phyloP scores from a whole-genome alignment of 331 rosid genomes.

The Pyracantha coccinea region DNA sequence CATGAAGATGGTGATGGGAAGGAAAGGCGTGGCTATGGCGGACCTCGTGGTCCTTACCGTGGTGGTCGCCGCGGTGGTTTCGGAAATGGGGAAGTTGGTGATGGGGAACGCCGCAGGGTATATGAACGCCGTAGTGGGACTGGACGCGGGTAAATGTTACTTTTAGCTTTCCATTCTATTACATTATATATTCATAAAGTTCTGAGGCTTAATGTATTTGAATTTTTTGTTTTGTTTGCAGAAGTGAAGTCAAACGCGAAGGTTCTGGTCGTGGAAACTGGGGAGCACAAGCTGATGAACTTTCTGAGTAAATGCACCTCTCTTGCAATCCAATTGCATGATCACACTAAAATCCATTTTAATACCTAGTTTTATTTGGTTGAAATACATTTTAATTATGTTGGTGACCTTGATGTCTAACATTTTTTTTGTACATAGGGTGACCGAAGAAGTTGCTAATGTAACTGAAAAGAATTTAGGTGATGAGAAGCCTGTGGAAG shows the following conservation, averaged over 20 bases:
- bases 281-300: slow-evolving; percentile 74
- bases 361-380: neutral
- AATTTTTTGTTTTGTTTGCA: slow-evolving; percentile 19
- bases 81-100: slow-evolving; percentile 65
- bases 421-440: slow-evolving; percentile 26
- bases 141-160: slow-evolving; percentile 59
- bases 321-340: neutral
- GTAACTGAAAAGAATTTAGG: slow-evolving; percentile 57
- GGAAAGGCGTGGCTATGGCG: slow-evolving; percentile 64
- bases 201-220: neutral
- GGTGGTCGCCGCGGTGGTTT: slow-evolving; percentile 77
- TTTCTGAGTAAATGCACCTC: slow-evolving; percentile 41
- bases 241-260: slow-evolving; percentile 69
- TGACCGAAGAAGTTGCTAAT: slow-evolving; percentile 48
- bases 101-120: slow-evolving; percentile 63
- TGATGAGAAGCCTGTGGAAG: slow-evolving; percentile 73
- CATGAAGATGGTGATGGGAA: slow-evolving; percentile 62
- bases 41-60: slow-evolving; percentile 62
- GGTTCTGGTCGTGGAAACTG: slow-evolving; percentile 96
- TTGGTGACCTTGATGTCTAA: neutral
- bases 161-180: neutral
- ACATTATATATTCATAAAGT: neutral
- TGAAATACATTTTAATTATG: neutral
- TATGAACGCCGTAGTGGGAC: slow-evolving; percentile 93
- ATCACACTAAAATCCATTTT: neutral